Evolutionary conservation across 192 early-diverging fungal species (phyloP).

Genomic region (Gorgonomyces haynaldii): DNA sequence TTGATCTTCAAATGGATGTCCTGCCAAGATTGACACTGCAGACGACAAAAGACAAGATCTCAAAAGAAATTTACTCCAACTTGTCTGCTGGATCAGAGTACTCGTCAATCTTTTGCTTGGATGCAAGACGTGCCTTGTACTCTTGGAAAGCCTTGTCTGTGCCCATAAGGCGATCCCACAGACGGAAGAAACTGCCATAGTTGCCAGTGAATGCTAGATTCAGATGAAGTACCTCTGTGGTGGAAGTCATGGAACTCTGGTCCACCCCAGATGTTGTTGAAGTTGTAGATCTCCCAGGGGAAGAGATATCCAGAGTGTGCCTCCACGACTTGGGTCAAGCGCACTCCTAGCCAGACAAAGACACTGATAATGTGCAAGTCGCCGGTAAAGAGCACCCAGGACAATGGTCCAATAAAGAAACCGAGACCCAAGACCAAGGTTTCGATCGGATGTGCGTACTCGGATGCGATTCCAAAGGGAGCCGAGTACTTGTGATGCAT

Average conservation of each 20-base stretch:
- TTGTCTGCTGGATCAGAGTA: neutral
- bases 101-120: no score
- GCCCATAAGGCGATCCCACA: slow-evolving; percentile 82
- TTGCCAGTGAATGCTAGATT: slow-evolving; percentile 20
- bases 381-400: slow-evolving; percentile 38
- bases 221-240: slow-evolving; percentile 67
- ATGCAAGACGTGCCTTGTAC: neutral
- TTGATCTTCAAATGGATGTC: no score
- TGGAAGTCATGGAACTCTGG: slow-evolving; percentile 93
- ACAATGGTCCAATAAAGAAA: slow-evolving; percentile 66
- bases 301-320: slow-evolving; percentile 93
- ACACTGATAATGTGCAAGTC: slow-evolving; percentile 78
- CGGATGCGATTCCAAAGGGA: slow-evolving; percentile 77
- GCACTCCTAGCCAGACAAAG: slow-evolving; percentile 69
- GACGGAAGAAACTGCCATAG: slow-evolving; percentile 71
- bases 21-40: no score
- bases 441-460: slow-evolving; percentile 85
- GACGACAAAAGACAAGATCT: no score
- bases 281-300: slow-evolving; percentile 76
- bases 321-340: slow-evolving; percentile 74
- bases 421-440: slow-evolving; percentile 75
- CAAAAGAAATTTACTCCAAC: neutral
- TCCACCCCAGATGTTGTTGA: slow-evolving; percentile 80
- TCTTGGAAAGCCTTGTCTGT: slow-evolving; percentile 64
- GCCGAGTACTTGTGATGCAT: slow-evolving; percentile 85